A percentile compares a stretch with the other conserved stretches of the same genome.
These are phyloP conservation scores for Trichoderma afroharzianum DNA, from an alignment of 2,329 filamentous ascomycete genomes.

Conservation along the genomic window DNA sequence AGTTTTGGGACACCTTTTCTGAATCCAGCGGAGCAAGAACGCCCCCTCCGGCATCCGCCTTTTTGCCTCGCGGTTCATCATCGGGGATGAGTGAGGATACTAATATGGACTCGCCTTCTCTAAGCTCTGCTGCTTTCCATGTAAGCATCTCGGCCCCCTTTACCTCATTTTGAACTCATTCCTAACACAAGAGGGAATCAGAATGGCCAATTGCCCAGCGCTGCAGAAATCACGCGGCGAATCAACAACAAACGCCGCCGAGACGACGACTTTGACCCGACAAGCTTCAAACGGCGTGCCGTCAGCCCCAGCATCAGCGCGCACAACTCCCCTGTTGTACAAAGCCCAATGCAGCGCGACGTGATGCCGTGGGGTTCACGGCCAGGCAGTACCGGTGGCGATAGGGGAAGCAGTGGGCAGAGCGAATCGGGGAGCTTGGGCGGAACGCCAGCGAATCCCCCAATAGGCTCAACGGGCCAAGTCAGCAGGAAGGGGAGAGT, in stretches of 20 bases:
- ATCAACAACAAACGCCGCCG: slow-evolving; percentile 79
- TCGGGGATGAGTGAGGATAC: slow-evolving; percentile 66
- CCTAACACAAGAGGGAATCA: slow-evolving; percentile 24
- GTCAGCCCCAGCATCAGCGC: slow-evolving; percentile 89
- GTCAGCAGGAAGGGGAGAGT: slow-evolving; percentile 59
- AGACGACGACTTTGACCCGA: slow-evolving; percentile 86
- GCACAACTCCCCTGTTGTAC: slow-evolving; percentile 83
- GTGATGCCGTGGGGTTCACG: slow-evolving; percentile 68
- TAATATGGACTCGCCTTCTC: slow-evolving; percentile 65
- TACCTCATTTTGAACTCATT: background rate
- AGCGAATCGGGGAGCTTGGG: slow-evolving; percentile 46
- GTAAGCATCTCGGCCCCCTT: slow-evolving; percentile 31
- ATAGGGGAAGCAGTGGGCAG: slow-evolving; percentile 49
- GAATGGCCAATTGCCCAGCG: slow-evolving; percentile 48
- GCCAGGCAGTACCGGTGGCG: slow-evolving; percentile 59
- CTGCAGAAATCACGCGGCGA: slow-evolving; percentile 72
- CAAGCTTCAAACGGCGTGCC: slow-evolving; percentile 84
- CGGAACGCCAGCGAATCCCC: slow-evolving; percentile 28
- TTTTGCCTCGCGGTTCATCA: slow-evolving; percentile 56
- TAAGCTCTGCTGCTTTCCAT: slow-evolving; percentile 34
- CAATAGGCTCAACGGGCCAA: slow-evolving; percentile 40
- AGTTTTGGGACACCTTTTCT: slow-evolving; percentile 74
- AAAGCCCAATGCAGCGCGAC: slow-evolving; percentile 76
- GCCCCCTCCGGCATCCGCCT: slow-evolving; percentile 64
- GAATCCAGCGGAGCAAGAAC: slow-evolving; percentile 54